These are phyloP conservation scores for Erysiphe pulchra DNA, from an alignment of 2,329 filamentous ascomycete genomes.

Conservation along the genomic window DNA sequence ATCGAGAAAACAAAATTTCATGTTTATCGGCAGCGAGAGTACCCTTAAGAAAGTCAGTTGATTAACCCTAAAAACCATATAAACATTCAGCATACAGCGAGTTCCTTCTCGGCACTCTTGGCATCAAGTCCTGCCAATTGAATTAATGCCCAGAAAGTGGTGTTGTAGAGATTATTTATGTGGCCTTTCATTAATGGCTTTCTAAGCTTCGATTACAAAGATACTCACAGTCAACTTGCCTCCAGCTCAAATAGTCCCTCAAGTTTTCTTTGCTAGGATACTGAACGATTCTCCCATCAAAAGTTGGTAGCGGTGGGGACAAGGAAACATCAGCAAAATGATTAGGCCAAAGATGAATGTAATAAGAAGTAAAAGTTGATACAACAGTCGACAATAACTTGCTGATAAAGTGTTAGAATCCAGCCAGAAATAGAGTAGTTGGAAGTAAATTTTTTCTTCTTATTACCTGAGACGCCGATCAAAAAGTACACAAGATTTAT, in stretches of 20 bases:
- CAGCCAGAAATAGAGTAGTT: background rate
- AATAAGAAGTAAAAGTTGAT: slow-evolving; percentile 82
- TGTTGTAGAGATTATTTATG: slow-evolving; percentile 98
- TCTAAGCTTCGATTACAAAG: background rate
- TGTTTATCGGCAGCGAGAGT: slow-evolving; percentile 77
- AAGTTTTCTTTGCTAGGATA: slow-evolving; percentile 68
- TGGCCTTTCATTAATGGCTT: slow-evolving; percentile 32
- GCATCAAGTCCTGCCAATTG: slow-evolving; percentile 49
- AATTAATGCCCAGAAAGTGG: slow-evolving; percentile 79
- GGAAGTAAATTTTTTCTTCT: background rate
- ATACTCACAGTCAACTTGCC: slow-evolving; percentile 72
- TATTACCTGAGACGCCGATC: slow-evolving; percentile 55
- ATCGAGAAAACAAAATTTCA: slow-evolving; percentile 73
- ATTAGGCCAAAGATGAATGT: slow-evolving; percentile 53
- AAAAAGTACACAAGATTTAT: slow-evolving; percentile 59
- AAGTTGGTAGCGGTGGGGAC: slow-evolving; percentile 55
- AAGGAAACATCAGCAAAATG: slow-evolving; percentile 51
- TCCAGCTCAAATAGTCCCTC: slow-evolving; percentile 88
- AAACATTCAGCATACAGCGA: slow-evolving; percentile 30
- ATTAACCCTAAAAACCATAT: background rate
- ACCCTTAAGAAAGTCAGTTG: slow-evolving; percentile 24
- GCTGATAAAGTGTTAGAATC: slow-evolving; percentile 20
- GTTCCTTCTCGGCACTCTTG: slow-evolving; percentile 53
- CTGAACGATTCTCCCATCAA: slow-evolving; percentile 74
- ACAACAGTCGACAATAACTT: slow-evolving; percentile 81